Conservation (phyloP, 75 land plant genomes). For the Cunninghamia lanceolata region DNA sequence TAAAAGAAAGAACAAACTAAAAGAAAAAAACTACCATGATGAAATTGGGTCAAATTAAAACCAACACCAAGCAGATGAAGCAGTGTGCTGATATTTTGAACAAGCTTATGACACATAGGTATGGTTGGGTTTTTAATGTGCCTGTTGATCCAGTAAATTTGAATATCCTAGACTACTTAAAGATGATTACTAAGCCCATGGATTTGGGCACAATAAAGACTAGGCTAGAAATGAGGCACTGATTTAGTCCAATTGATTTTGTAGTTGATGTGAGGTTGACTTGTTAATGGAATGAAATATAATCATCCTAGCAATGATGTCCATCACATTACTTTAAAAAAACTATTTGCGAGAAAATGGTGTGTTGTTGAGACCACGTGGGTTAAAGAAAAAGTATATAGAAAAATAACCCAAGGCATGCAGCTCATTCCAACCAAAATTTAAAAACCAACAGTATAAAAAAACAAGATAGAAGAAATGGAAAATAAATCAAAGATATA, state of each 20-base stretch:
- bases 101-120: too few relatives aligned
- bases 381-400: constrained; percentile 2
- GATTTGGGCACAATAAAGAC: too few relatives aligned
- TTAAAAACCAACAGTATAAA: constrained; percentile 13
- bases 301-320: constrained; percentile 43
- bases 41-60: too few relatives aligned
- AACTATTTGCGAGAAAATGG: constrained; percentile 34
- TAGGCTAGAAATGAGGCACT: too few relatives aligned
- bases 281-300: constrained; percentile 40
- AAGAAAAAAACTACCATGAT: too few relatives aligned
- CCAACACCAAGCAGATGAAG: too few relatives aligned
- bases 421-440: neutral
- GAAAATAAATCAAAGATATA: constrained; percentile 19
- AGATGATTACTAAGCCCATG: too few relatives aligned
- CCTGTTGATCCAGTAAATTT: constrained; percentile 40
- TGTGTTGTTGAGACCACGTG: constrained; percentile 27
- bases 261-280: too few relatives aligned
- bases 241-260: too few relatives aligned
- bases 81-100: too few relatives aligned
- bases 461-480: constrained; percentile 11
- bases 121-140: too few relatives aligned
- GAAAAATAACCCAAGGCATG: constrained; percentile 18
- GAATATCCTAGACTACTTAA: constrained; percentile 30
- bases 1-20: too few relatives aligned
- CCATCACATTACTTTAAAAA: constrained; percentile 17